A percentile compares a stretch with the other conserved stretches of the same genome.
Conservation (phyloP, 2,329 filamentous ascomycete species). For the Dactylonectria macrodidyma region DNA sequence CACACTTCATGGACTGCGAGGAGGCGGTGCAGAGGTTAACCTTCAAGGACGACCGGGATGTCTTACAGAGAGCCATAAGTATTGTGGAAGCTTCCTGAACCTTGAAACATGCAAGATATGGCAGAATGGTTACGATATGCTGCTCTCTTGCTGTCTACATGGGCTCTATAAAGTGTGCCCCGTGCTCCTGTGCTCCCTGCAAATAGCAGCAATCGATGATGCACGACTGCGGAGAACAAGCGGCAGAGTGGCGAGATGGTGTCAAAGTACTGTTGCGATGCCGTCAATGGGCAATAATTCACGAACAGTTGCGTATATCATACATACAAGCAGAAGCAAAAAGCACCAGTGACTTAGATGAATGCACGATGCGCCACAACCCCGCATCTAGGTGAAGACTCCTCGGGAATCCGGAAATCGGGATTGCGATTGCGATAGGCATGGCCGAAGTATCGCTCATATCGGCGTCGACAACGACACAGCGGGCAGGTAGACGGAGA, state of each 20-base stretch:
- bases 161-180: not conserved
- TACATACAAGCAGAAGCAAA: conserved; percentile 21
- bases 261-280: not conserved
- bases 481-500: not conserved
- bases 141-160: not conserved
- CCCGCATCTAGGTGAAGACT: conserved; percentile 15
- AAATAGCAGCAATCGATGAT: conserved; percentile 10
- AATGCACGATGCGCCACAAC: conserved; percentile 17
- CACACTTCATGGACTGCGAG: conserved; percentile 24
- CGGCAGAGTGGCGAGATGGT: conserved; percentile 1
- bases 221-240: conserved; percentile 9
- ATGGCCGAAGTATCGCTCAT: conserved; percentile 8
- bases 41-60: conserved; percentile 18
- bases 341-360: conserved; percentile 5
- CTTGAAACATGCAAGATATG: not conserved
- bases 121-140: not conserved
- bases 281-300: not conserved
- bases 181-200: not conserved
- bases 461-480: not conserved
- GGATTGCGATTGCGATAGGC: conserved; percentile 22
- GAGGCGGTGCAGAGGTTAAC: conserved; percentile 23
- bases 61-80: conserved; percentile 24
- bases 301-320: conserved; percentile 18
- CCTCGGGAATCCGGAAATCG: conserved; percentile 35
- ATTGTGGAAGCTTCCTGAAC: conserved; percentile 9